Evolutionary conservation across 805 yeast genomes (phyloP), one percentile per base, ranked within the genome.

Genomic region (Wickerhamomyces subpelliculosus): DNA sequence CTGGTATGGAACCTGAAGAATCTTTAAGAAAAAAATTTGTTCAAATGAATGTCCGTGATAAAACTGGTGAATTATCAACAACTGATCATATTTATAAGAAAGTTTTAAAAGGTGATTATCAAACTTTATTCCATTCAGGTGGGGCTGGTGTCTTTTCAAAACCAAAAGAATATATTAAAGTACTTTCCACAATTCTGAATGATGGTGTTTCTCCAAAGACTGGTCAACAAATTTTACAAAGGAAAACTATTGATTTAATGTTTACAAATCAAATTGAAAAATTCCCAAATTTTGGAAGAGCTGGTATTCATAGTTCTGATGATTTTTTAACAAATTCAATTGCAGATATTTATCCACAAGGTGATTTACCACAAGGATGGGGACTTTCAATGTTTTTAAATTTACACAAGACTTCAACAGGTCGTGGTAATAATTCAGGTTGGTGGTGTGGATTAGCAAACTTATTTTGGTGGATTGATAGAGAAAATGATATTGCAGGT

Each of bases 121-220:
- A 38, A 3, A 34, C 31, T 7, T 27, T 27, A 13, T 38, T 57
- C 28, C 58, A 60, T 35, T 53, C 63, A 44, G 74, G 71, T 8
- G 75, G 75, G 21, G 70, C 64, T 7, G 75, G 75, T 5, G 43
- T 61, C 30, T 67, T 58, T 35, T 60, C 68, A 2, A 65, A 62
- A 8, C 65, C 62, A 5, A 51, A 50, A 8, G 73, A 70, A 42
- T 69, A 61, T 42, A 54, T 62, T 35, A 60, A 57, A 44, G 56
- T 68, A 30, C 41, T 70, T 22, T 54, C 70, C 8, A 51, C 61
- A 9, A 55, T 69, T 45, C 51, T 70, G 29, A 68, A 69, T 40
- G 57, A 59, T 32, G 75, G 75, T 10, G 41, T 47, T n/a, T 65
- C 67, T 1, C 60, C 65, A 19, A 32, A 34, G 3, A 60, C 57